Percentiles rank a stretch among this genome's conserved stretches.
Evolutionary conservation across 495 filamentous ascomycete species (phyloP).

Genomic region (Talaromyces trachyspermus): DNA sequence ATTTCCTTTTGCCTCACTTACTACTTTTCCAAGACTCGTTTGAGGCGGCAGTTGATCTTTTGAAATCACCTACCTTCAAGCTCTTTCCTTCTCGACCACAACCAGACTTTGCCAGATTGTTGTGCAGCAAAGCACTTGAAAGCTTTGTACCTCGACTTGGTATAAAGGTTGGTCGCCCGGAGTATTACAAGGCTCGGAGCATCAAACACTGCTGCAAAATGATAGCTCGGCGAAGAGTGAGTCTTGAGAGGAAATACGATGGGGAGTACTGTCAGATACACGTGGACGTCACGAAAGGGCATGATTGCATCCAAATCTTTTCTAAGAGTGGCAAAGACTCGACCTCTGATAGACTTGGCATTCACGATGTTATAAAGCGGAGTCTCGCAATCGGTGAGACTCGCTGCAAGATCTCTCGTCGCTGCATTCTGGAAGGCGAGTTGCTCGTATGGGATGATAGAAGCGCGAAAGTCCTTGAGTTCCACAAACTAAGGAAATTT

Average conservation of each 20-base stretch:
- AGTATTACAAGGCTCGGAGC: constrained; percentile 66
- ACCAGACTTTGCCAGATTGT: constrained; percentile 21
- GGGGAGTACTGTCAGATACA: constrained; percentile 88
- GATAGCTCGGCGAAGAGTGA: constrained; percentile 50
- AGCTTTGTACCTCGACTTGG: constrained; percentile 56
- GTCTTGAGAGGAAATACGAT: constrained; percentile 76
- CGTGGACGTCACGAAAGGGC: constrained; percentile 53
- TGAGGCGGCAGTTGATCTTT: constrained; percentile 39
- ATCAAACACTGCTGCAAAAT: constrained; percentile 69
- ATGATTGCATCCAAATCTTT: constrained; percentile 65
- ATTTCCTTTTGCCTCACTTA: constrained; percentile 53
- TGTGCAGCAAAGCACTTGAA: constrained; percentile 33
- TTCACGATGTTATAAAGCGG: constrained; percentile 46
- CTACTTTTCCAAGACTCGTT: constrained; percentile 61
- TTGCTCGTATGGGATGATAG: constrained; percentile 68
- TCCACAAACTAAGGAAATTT: constrained; percentile 76
- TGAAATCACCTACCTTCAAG: constrained; percentile 33
- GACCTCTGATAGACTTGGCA: constrained; percentile 55
- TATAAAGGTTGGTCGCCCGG: constrained; percentile 66
- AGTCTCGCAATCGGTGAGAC: constrained; percentile 50
- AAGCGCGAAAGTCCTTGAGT: constrained; percentile 52
- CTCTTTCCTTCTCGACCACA: constrained; percentile 35
- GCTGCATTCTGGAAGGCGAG: constrained; percentile 78
- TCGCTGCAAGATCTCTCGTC: constrained; percentile 48
- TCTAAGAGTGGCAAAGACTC: constrained; percentile 90